These are phyloP conservation scores for Fistulinella prunicolor DNA, from an alignment of 768 basidiomycete genomes.

Conservation along the genomic window DNA sequence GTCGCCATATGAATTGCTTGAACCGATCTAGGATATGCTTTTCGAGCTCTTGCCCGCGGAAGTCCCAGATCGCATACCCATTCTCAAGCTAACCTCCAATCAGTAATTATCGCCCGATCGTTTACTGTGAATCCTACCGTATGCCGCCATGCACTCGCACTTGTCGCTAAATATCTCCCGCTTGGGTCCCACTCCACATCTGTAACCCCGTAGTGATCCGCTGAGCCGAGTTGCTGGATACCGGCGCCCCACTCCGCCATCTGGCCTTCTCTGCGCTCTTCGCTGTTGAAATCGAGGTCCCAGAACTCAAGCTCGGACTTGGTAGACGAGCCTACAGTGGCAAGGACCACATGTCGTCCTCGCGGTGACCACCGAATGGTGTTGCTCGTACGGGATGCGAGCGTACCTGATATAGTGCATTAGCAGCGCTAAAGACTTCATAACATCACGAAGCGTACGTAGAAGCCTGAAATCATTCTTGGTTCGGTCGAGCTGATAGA, in stretches of 20 bases:
- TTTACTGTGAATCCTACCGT: slow-evolving; percentile 53
- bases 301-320: slow-evolving; percentile 99
- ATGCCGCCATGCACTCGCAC: slow-evolving; percentile 93
- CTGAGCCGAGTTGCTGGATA: slow-evolving; percentile 80
- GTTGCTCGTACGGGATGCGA: slow-evolving; percentile 84
- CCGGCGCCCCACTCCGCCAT: slow-evolving; percentile 76
- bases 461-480: slow-evolving; percentile 95
- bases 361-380: slow-evolving; percentile 96
- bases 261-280: slow-evolving; percentile 47
- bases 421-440: slow-evolving; percentile 1
- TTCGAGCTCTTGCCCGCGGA: slow-evolving; percentile 93
- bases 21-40: slow-evolving; percentile 89
- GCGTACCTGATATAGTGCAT: slow-evolving; percentile 50
- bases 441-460: slow-evolving; percentile 45
- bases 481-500: slow-evolving; percentile 88
- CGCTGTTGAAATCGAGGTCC: slow-evolving; percentile 90
- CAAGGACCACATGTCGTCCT: slow-evolving; percentile 92
- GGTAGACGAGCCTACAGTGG: slow-evolving; percentile 90
- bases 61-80: slow-evolving; percentile 96
- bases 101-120: slow-evolving; percentile 7
- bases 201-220: slow-evolving; percentile 96
- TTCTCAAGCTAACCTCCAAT: slow-evolving; percentile 74
- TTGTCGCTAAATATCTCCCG: slow-evolving; percentile 89
- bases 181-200: slow-evolving; percentile 99
- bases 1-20: slow-evolving; percentile 99